A percentile compares a stretch with the other conserved stretches of the same genome.
These are phyloP conservation scores for Fonsecaea pedrosoi DNA, from an alignment of 2,329 filamentous ascomycete genomes.

Conservation along the genomic window DNA sequence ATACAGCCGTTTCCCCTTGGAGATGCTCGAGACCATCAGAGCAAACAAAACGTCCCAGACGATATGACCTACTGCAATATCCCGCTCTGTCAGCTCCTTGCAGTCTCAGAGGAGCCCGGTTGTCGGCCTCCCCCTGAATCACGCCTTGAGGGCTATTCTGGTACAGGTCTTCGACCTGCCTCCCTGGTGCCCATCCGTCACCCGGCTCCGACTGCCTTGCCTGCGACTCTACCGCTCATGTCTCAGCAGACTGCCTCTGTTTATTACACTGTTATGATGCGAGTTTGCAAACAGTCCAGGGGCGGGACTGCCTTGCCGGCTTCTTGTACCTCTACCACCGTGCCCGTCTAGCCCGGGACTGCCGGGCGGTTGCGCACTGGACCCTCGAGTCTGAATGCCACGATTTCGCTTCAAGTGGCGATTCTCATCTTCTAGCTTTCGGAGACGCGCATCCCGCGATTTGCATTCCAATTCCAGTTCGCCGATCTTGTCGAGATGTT, in stretches of 20 bases:
- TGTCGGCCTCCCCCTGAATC: background rate
- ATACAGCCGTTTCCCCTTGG: too few relatives aligned
- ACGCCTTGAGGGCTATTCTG: background rate
- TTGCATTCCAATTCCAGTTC: constrained; percentile 49
- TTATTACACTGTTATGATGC: constrained; percentile 15
- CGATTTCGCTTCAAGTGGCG: constrained; percentile 49
- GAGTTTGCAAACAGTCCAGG: constrained; percentile 25
- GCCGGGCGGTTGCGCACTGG: constrained; percentile 40
- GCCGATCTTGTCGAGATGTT: constrained; percentile 47
- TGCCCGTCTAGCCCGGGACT: constrained; percentile 36
- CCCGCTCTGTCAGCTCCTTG: too few relatives aligned
- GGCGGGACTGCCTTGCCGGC: constrained; percentile 39
- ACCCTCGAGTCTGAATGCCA: constrained; percentile 42
- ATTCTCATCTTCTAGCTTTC: constrained; percentile 54
- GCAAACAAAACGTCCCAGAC: too few relatives aligned
- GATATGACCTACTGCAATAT: too few relatives aligned
- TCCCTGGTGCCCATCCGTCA: background rate
- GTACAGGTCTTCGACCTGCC: background rate
- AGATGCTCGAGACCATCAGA: too few relatives aligned
- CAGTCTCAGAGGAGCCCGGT: too few relatives aligned
- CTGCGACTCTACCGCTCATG: constrained; percentile 28
- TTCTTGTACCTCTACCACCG: constrained; percentile 29
- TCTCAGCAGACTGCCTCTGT: constrained; percentile 32
- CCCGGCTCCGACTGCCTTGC: background rate
- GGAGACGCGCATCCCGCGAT: constrained; percentile 49